Percentiles rank a stretch among this genome's conserved stretches.
Conservation (phyloP, 1,284 basidiomycete species). For the Xerocomus amazonicus region DNA sequence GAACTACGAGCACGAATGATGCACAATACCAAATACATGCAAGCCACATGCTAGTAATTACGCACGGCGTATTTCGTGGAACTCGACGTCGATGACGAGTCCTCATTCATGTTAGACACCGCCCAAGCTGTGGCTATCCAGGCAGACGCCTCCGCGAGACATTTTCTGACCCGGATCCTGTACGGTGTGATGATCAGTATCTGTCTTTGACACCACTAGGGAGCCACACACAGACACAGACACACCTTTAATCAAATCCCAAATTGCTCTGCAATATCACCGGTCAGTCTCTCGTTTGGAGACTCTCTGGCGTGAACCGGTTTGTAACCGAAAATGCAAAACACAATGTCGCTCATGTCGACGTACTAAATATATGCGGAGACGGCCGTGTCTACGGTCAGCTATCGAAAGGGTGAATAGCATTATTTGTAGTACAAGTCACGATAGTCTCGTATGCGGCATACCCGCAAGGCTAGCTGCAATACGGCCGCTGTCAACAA, state of each 20-base stretch:
- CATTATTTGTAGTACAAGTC: too few species aligned
- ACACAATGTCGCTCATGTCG: neutral
- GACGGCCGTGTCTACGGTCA: conserved; percentile 11
- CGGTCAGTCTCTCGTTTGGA: conserved; percentile 18
- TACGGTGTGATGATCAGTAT: neutral
- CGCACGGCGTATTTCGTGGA: conserved; percentile 48
- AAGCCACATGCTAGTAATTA: conserved; percentile 44
- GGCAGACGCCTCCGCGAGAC: conserved; percentile 39
- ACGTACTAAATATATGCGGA: conserved; percentile 22
- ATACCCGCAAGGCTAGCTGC: conserved; percentile 1
- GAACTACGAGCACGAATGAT: neutral
- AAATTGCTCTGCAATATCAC: conserved; percentile 38
- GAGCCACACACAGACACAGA: neutral
- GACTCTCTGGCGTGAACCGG: conserved; percentile 33
- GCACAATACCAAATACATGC: neutral
- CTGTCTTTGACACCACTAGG: neutral
- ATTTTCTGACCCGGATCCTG: conserved; percentile 45
- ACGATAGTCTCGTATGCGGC: conserved; percentile 20
- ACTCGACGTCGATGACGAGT: conserved; percentile 31
- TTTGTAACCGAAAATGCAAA: neutral
- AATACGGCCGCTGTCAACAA: neutral
- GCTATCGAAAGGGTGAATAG: neutral
- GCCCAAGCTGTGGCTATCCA: conserved; percentile 45
- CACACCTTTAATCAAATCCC: conserved; percentile 41
- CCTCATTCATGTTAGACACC: conserved; percentile 34